phyloP scores from a whole-genome alignment of 2,329 filamentous ascomycete genomes.

The Trichoderma citrinoviride region DNA sequence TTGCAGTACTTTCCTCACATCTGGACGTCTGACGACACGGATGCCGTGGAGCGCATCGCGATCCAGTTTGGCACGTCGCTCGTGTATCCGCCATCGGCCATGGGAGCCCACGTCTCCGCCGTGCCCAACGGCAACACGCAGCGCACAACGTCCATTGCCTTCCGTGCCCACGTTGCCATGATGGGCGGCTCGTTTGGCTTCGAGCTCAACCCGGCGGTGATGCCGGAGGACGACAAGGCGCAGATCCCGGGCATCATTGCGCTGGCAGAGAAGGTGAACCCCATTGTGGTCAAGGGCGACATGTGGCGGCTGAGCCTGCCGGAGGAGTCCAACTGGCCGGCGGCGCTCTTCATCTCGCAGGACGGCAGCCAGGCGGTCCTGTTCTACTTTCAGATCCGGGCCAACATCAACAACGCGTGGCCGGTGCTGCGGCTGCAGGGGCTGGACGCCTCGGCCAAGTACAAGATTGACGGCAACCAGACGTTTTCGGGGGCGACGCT shows the following conservation, averaged over 20 bases:
- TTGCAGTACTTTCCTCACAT: constrained; percentile 64
- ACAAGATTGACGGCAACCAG: constrained; percentile 51
- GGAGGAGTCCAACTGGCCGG: constrained; percentile 60
- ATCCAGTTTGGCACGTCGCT: constrained; percentile 65
- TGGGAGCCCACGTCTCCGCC: constrained; percentile 64
- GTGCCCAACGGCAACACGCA: constrained; percentile 58
- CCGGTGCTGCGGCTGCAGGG: constrained; percentile 56
- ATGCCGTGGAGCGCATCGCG: constrained; percentile 57
- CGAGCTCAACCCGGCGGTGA: constrained; percentile 57
- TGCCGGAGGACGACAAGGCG: constrained; percentile 49
- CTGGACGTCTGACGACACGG: constrained; percentile 66
- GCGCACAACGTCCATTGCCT: constrained; percentile 54
- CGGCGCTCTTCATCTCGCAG: constrained; percentile 56
- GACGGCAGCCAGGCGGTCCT: constrained; percentile 51
- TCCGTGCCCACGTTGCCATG: constrained; percentile 64
- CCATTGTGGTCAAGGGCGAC: constrained; percentile 56
- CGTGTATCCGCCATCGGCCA: constrained; percentile 59
- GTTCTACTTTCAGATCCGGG: constrained; percentile 59
- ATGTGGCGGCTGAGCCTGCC: constrained; percentile 60
- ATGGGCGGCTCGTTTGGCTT: constrained; percentile 68
- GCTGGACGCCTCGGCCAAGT: constrained; percentile 52
- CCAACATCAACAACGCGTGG: constrained; percentile 49
- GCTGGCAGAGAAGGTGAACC: constrained; percentile 56
- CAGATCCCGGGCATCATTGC: constrained; percentile 54
- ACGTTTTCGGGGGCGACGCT: constrained; percentile 57